Evolutionary conservation across 805 yeast species (phyloP), one percentile per base, ranked within the genome.

Genomic region (Saccharomyces paradoxus): DNA sequence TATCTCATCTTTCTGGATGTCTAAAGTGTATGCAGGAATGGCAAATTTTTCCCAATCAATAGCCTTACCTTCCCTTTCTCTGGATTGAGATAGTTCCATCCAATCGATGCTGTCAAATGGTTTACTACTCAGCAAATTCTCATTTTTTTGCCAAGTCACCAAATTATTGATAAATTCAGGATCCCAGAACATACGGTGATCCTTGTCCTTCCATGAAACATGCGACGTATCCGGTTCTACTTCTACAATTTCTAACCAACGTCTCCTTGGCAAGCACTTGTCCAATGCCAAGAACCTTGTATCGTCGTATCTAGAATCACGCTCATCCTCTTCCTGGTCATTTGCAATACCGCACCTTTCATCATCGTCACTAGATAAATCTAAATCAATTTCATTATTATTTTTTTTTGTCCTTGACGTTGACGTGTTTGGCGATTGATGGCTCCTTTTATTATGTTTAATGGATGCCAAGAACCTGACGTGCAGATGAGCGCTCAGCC

Each of bases 401-500:
- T 72, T 67, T 12, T 50, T 50, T 28, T 49, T 27, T 10, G 22
- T 30, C 41, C 41, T 53, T 21, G 44, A 37, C 9, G 44, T 37
- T 37, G 44, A 37, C 2, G 13, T 71, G 52, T 4, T 59, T 41
- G 24, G 24, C 17, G 4, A 3, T 37, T 37, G 13, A 21, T 41
- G 13, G 56, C 55, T 48, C 50, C 60, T 54, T 46, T 56, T 66
- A 57, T 64, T 53, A 64, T 79, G 82, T 0, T 63, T 55, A 1
- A 83, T 79, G 0, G 55, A 57, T 0, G 96, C 97, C 6, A 73
- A 74, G 63, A 80, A 94, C 53, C 72, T 73, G 1, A 85, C 89
- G 68, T 94, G 99, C 54, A 94, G 69, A 72, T 94, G 99, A 10
- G 95, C 95, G 60, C 94, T 82, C 56, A 88, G 80, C 99, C 98